These are phyloP conservation scores for Cystoderma amianthinum DNA, from an alignment of 768 basidiomycete genomes.

Conservation along the genomic window DNA sequence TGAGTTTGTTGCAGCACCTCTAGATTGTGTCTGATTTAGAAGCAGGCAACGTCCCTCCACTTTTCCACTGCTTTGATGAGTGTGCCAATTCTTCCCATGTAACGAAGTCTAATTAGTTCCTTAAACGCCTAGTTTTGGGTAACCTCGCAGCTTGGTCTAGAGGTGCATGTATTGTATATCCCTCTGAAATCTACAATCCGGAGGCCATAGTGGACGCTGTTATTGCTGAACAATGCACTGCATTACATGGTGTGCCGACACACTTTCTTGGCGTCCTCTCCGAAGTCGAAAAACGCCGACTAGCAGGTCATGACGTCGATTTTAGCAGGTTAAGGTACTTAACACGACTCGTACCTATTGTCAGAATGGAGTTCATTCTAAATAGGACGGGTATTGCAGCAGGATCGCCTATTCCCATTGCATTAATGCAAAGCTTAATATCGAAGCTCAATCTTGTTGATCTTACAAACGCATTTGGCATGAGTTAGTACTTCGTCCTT, in stretches of 20 bases:
- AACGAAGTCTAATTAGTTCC: conserved; percentile 9
- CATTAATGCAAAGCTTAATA: conserved; percentile 71
- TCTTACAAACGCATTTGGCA: conserved; percentile 77
- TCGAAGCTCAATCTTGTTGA: conserved; percentile 59
- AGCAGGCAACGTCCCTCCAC: conserved; percentile 73
- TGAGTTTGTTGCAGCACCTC: conserved; percentile 20
- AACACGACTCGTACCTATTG: neutral
- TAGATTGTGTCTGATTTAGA: conserved; percentile 1
- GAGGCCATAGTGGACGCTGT: conserved; percentile 64
- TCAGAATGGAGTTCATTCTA: neutral
- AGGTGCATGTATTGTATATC: conserved; percentile 69
- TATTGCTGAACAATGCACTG: conserved; percentile 64
- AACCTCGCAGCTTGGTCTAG: conserved; percentile 77
- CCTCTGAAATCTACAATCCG: conserved; percentile 60
- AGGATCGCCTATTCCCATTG: conserved; percentile 72
- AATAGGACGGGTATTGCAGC: conserved; percentile 77
- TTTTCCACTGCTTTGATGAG: conserved; percentile 91
- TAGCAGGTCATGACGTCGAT: conserved; percentile 38
- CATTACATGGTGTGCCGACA: conserved; percentile 80
- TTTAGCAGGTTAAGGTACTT: conserved; percentile 48
- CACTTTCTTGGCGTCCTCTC: conserved; percentile 73
- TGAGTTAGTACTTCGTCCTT: conserved; percentile 51
- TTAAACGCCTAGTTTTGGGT: conserved; percentile 68
- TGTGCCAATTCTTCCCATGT: too few relatives aligned
- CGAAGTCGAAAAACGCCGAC: conserved; percentile 53